Evolutionary conservation across 1,284 basidiomycete genomes (phyloP), one percentile per base, ranked within the genome.

Genomic region (Trametes polyzona): DNA sequence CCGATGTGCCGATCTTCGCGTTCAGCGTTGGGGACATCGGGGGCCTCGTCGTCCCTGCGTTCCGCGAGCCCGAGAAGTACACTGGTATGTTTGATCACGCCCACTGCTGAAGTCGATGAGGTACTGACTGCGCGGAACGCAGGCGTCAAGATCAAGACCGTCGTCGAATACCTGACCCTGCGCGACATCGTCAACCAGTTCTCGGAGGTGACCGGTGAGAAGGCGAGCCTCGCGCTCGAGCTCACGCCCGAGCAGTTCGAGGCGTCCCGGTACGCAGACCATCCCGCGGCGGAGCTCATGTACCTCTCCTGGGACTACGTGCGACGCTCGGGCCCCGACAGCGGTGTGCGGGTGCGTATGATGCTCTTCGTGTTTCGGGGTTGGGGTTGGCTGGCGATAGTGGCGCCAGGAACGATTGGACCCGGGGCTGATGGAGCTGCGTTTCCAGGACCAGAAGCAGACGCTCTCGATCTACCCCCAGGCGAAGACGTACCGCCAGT

Each of bases 161-260:
- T 48, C 4, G 53, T 55, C 26, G 53, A 55, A 4, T 55, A 47
- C 29, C 39, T 55, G 32, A n/a, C 53, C 5, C 46, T 55, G 17
- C 46, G 53, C 23, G 53, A 55, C 23, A 30, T 55, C 26, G 53
- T 40, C 4, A 27, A 12, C 11, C 53, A 55, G 46, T 55, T 55
- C 53, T 47, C 44, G 16, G 53, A 55, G 10, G 53, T 55, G 39
- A 55, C 53, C 12, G 53, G 53, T 5, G 53, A 55, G 53, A 55
- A 55, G 46, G 53, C 53, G 30, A 36, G 39, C 53, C 46, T 55
- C 14, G 53, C 53, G 39, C 21, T 55, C 53, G 53, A 55, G 53
- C 53, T 55, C 53, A 55, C 53, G n/a, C 53, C 53, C 19, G 53
- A 55, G 40, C 44, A 47, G 32, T 55, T 55, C 32, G 53, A 47